phyloP scores from a whole-genome alignment of 164 flowering plant species.

The Chloranthus sessilifolius region DNA sequence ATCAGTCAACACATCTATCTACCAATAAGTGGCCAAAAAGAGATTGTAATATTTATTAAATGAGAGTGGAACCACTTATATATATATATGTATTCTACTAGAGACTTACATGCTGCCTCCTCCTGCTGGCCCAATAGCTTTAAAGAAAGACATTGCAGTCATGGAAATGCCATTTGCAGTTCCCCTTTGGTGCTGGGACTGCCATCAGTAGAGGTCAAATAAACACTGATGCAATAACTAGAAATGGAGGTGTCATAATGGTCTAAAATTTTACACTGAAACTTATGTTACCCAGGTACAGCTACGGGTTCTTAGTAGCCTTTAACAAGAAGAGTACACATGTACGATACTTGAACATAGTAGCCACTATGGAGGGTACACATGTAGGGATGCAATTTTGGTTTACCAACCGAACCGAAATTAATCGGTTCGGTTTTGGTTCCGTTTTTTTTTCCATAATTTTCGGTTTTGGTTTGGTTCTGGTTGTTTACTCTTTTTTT shows the following conservation, averaged over 20 bases:
- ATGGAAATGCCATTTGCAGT: conserved; percentile 26
- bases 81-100: neutral
- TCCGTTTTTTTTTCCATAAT: too few relatives aligned
- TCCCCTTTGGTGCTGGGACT: conserved; percentile 20
- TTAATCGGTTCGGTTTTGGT: too few relatives aligned
- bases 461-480: too few relatives aligned
- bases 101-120: conserved; percentile 47
- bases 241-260: neutral
- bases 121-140: conserved; percentile 53
- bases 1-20: neutral
- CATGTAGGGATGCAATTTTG: too few relatives aligned
- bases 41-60: too few relatives aligned
- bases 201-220: neutral
- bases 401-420: too few relatives aligned
- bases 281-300: neutral
- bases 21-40: neutral
- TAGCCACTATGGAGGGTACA: too few relatives aligned
- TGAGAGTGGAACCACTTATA: too few relatives aligned
- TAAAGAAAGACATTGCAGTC: conserved; percentile 50
- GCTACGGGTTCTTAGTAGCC: neutral
- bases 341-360: too few relatives aligned
- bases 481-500: too few relatives aligned
- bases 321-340: neutral
- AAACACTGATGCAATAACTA: neutral
- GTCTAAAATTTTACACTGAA: neutral